Percentiles rank a stretch among this genome's conserved stretches.
These are phyloP conservation scores for Lichtheimia hyalospora DNA, from an alignment of 371 early-diverging fungal genomes.

Conservation along the genomic window DNA sequence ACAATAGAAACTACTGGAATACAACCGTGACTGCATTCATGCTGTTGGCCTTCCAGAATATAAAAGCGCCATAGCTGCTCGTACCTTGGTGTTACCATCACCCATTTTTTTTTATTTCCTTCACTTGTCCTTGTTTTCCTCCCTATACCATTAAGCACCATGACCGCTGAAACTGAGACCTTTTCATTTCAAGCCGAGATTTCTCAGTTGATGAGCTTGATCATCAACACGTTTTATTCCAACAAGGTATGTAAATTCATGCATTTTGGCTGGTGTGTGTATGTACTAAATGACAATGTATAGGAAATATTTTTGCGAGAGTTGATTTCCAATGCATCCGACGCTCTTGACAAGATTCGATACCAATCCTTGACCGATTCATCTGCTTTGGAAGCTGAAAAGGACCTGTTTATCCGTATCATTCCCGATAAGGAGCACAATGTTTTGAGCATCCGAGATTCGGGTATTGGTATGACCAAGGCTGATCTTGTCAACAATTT, in stretches of 20 bases:
- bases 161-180: conserved; percentile 56
- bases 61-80: no score
- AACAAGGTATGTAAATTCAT: conserved; percentile 39
- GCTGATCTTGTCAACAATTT: conserved; percentile 78
- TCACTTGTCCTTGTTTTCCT: no score
- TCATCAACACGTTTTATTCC: conserved; percentile 63
- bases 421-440: conserved; percentile 59
- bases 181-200: conserved; percentile 94
- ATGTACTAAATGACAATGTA: background rate
- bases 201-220: conserved; percentile 92
- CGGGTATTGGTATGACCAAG: conserved; percentile 92
- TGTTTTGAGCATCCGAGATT: conserved; percentile 74
- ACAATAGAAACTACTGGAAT: no score
- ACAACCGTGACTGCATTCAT: no score
- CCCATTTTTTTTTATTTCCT: no score
- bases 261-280: no score
- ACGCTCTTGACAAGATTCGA: conserved; percentile 87
- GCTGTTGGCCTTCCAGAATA: no score
- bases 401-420: conserved; percentile 66
- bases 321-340: conserved; percentile 86
- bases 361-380: conserved; percentile 58
- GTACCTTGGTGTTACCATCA: no score
- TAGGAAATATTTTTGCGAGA: conserved; percentile 86
- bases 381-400: conserved; percentile 52
- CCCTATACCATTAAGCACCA: conserved; percentile 1